Conservation (phyloP, 345 rosid species). For the Erucastrum elatum region DNA sequence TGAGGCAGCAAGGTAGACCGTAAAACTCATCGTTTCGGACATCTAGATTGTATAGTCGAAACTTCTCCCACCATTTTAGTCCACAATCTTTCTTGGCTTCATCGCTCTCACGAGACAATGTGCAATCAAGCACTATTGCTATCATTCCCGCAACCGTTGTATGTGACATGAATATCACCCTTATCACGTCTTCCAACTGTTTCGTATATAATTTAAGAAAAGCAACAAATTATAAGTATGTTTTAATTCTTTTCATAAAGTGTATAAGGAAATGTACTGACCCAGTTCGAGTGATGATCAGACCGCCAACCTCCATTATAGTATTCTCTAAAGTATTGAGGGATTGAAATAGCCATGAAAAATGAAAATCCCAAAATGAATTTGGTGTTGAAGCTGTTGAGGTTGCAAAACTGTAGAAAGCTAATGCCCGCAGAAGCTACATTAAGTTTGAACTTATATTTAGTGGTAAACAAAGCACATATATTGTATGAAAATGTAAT, state of each 20-base stretch:
- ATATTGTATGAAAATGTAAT: background rate
- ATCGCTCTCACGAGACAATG: conserved; percentile 48
- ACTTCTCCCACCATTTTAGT: conserved; percentile 70
- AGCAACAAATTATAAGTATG: background rate
- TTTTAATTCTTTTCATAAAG: background rate
- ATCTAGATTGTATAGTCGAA: conserved; percentile 52
- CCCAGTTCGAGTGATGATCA: conserved; percentile 44
- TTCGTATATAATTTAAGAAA: background rate
- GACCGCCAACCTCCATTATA: conserved; percentile 43
- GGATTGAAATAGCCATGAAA: conserved; percentile 58
- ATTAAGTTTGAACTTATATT: background rate
- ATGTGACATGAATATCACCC: conserved; percentile 66
- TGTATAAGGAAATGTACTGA: conserved; percentile 20
- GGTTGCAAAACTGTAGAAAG: conserved; percentile 63
- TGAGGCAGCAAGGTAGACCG: conserved; percentile 56
- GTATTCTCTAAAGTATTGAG: conserved; percentile 60
- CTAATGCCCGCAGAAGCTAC: conserved; percentile 58
- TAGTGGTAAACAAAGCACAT: background rate
- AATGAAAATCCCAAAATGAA: conserved; percentile 59
- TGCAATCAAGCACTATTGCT: conserved; percentile 55
- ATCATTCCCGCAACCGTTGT: conserved; percentile 55
- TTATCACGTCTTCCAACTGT: conserved; percentile 53
- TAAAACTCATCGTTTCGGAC: conserved; percentile 78
- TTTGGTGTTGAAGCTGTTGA: conserved; percentile 57
- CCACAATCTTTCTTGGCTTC: conserved; percentile 53